These are phyloP conservation scores for Larix kaempferi DNA, from an alignment of 75 land plant genomes.

Conservation along the genomic window DNA sequence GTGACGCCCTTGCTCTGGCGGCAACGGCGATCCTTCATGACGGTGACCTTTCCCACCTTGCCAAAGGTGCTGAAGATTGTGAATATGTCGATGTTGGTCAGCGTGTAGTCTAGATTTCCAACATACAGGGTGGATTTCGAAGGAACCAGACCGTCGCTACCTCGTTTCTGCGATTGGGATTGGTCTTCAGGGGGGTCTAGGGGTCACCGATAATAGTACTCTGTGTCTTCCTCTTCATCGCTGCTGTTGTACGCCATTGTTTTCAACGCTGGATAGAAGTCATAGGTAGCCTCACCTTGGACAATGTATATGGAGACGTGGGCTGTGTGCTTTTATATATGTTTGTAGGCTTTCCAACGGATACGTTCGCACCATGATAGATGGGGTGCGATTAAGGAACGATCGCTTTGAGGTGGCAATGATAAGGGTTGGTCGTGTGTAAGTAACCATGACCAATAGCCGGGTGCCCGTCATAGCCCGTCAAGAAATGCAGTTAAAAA, in stretches of 20 bases:
- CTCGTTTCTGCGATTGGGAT: not conserved
- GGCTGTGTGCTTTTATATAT: too few relatives aligned
- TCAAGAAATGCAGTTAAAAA: too few relatives aligned
- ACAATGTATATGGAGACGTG: too few relatives aligned
- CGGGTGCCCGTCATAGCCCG: too few relatives aligned
- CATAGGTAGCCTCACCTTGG: too few relatives aligned
- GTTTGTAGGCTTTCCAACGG: too few relatives aligned
- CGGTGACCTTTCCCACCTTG: not conserved
- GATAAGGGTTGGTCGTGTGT: too few relatives aligned
- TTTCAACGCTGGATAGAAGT: too few relatives aligned
- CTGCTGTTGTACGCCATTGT: constrained; percentile 3
- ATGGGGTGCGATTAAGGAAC: too few relatives aligned
- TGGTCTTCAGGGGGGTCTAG: not conserved
- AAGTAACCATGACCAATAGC: too few relatives aligned
- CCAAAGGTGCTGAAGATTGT: constrained; percentile 5
- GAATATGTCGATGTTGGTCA: constrained; percentile 10
- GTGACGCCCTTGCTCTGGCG: constrained; percentile 90
- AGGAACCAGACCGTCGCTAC: constrained; percentile 1
- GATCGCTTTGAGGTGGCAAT: too few relatives aligned
- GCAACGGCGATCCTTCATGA: constrained; percentile 75
- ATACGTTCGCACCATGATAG: too few relatives aligned
- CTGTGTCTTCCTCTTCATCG: constrained; percentile 2
- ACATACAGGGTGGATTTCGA: constrained; percentile 8
- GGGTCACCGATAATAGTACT: not conserved
- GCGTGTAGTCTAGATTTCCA: constrained; percentile 12